Evolutionary conservation across 306 rosid genomes (phyloP), one percentile per base, ranked within the genome.

Genomic region (Ceratonia siliqua): DNA sequence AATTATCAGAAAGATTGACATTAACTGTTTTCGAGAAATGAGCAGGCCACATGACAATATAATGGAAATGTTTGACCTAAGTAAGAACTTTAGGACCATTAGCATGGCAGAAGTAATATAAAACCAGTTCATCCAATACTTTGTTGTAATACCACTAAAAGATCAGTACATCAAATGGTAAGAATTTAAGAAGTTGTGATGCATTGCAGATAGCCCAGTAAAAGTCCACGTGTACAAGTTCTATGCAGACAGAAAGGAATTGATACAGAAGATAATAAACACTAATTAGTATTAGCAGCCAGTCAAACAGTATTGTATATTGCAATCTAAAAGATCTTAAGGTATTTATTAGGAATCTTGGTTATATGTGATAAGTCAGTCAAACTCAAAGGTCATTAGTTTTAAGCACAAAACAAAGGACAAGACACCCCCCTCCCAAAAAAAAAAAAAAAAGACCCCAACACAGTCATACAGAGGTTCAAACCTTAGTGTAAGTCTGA

Each of bases 401-500:
- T 53, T 5, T 6, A 52, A 57, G 33, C 35, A 62, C 30, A 73
- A 74, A 32, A 33, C 22, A 71, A 59, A 76, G 62, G 45, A 76
- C 75, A 70, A 76, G 39, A n/a, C n/a, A n/a, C n/a, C n/a, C 24
- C 25, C 24, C 5, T 15, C 50, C 6, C 6, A 1, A 14, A n/a
- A n/a, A n/a, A n/a, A n/a, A n/a, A n/a, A n/a, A n/a, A n/a, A n/a
- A n/a, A n/a, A n/a, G n/a, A n/a, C n/a, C n/a, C n/a, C n/a, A 39
- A 42, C 27, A 20, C 50, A 55, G 12, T 24, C 64, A 68, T 30
- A 45, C 35, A 57, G 66, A 46, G 63, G 17, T 64, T 5, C 76
- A 73, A 75, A 94, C 98, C 96, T 94, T 93, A 61, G 92, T 89
- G 81, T 91, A 94, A 28, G 94, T 94, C 78, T 88, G 94, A 67